A percentile compares a stretch with the other conserved stretches of the same genome.
Conservation (phyloP, 176 grass and related monocot species). For the Musa beccarii region DNA sequence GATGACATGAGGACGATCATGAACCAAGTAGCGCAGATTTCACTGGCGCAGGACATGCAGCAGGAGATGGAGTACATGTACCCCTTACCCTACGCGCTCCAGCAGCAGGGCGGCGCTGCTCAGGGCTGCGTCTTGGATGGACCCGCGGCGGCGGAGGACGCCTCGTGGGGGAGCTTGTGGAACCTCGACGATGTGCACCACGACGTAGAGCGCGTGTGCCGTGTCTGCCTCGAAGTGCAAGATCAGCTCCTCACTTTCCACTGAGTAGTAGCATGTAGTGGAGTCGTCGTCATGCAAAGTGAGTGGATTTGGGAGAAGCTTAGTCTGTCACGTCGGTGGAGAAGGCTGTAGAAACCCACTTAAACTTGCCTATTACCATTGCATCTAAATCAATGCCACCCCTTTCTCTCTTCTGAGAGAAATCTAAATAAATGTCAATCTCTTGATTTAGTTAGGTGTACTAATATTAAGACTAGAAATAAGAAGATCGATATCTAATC, state of each 20-base stretch:
- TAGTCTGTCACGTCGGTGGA: neutral
- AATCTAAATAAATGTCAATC: too few species aligned
- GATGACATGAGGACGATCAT: neutral
- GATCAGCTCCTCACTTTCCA: neutral
- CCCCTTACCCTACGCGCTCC: neutral
- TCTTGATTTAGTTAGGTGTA: too few species aligned
- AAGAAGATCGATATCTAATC: too few species aligned
- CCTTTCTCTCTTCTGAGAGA: too few species aligned
- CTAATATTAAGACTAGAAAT: too few species aligned
- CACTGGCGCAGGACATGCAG: neutral
- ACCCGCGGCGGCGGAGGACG: constrained; percentile 40
- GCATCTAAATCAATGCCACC: too few species aligned
- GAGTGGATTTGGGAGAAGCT: neutral
- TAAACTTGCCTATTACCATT: too few species aligned
- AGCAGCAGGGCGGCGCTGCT: constrained; percentile 21
- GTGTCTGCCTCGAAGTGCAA: neutral
- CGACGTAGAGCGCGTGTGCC: constrained; percentile 17
- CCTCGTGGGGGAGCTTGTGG: constrained; percentile 75
- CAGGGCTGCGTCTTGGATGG: constrained; percentile 8
- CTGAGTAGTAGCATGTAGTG: too few species aligned
- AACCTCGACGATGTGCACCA: constrained; percentile 80
- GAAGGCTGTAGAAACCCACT: neutral
- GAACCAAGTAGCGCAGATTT: neutral
- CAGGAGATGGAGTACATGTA: constrained; percentile 45
- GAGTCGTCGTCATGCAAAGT: neutral